Evolutionary conservation across 2,329 filamentous ascomycete genomes (phyloP).

Genomic region (Podosphaera aphanis): DNA sequence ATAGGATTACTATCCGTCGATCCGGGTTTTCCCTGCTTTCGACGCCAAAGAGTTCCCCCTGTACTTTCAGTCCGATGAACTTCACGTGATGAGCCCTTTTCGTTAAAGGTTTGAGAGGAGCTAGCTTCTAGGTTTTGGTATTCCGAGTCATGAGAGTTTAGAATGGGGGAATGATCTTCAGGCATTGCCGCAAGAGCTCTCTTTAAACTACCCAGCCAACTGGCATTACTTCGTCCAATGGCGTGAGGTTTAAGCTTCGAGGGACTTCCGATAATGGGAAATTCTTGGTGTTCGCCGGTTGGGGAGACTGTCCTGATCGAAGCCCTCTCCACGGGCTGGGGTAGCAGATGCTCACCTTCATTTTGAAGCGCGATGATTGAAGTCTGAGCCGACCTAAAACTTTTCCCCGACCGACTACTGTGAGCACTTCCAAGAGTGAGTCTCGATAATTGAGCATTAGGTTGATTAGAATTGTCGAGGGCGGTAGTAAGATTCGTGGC

Average conservation of each 20-base stretch:
- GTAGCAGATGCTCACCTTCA: slow-evolving; percentile 13
- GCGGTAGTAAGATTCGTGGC: background rate
- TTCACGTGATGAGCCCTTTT: background rate
- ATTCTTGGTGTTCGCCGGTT: background rate
- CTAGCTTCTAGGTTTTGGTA: background rate
- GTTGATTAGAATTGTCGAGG: background rate
- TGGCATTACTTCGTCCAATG: slow-evolving; percentile 5
- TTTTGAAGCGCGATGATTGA: slow-evolving; percentile 12
- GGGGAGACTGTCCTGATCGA: slow-evolving; percentile 4
- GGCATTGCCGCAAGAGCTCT: slow-evolving; percentile 8
- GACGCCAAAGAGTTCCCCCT: slow-evolving; percentile 22
- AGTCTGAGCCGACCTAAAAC: slow-evolving; percentile 14
- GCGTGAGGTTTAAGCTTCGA: slow-evolving; percentile 27
- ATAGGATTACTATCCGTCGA: slow-evolving; percentile 20
- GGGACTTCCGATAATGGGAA: slow-evolving; percentile 23
- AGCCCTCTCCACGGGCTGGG: slow-evolving; percentile 9
- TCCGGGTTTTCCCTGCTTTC: slow-evolving; percentile 27
- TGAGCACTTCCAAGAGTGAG: slow-evolving; percentile 8
- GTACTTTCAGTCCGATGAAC: slow-evolving; percentile 23
- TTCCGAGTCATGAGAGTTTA: background rate
- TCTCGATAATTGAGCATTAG: slow-evolving; percentile 1
- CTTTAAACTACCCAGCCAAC: slow-evolving; percentile 44
- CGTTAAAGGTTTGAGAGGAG: background rate
- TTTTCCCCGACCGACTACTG: slow-evolving; percentile 7
- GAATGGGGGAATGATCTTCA: background rate